phyloP scores from a whole-genome alignment of 148 eudicot species.

The Amaranthus palmeri region DNA sequence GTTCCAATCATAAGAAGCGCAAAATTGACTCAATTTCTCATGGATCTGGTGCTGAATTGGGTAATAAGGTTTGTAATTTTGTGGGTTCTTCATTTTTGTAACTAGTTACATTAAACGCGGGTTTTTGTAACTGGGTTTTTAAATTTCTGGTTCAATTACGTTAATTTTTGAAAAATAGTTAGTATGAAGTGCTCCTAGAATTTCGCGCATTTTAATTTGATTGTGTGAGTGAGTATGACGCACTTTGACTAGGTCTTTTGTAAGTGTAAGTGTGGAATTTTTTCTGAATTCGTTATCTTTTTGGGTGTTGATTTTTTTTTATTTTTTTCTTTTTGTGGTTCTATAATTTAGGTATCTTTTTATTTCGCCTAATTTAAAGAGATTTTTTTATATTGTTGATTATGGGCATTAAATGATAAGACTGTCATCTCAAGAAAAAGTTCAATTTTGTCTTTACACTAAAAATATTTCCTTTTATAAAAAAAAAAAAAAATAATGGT shows the following conservation, averaged over 20 bases:
- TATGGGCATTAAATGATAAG: conserved; percentile 23
- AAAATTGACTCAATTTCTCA: conserved; percentile 28
- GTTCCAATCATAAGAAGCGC: conserved; percentile 22
- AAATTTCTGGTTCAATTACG: background rate
- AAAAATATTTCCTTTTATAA: conserved; percentile 19
- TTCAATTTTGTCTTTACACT: conserved; percentile 33
- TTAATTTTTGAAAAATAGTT: background rate
- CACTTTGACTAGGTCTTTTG: conserved; percentile 26
- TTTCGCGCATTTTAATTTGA: conserved; percentile 17
- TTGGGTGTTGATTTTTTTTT: conserved; percentile 18
- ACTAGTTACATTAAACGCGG: background rate
- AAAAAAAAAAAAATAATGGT: conserved; percentile 3
- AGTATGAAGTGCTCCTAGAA: background rate
- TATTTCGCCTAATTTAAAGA: conserved; percentile 1
- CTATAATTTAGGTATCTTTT: background rate
- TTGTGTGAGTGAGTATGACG: conserved; percentile 29
- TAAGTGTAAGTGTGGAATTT: conserved; percentile 8
- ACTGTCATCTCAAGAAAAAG: conserved; percentile 34
- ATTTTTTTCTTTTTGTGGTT: background rate
- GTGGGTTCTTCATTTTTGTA: background rate
- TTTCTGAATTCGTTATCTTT: background rate
- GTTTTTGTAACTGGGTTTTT: background rate
- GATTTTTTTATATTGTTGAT: conserved; percentile 12
- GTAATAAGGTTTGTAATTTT: conserved; percentile 25
- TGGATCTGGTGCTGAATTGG: conserved; percentile 29